Percentiles rank a stretch among this genome's conserved stretches.
These are phyloP conservation scores for Psilocybe sp. DNA, from an alignment of 768 basidiomycete genomes.

Conservation along the genomic window DNA sequence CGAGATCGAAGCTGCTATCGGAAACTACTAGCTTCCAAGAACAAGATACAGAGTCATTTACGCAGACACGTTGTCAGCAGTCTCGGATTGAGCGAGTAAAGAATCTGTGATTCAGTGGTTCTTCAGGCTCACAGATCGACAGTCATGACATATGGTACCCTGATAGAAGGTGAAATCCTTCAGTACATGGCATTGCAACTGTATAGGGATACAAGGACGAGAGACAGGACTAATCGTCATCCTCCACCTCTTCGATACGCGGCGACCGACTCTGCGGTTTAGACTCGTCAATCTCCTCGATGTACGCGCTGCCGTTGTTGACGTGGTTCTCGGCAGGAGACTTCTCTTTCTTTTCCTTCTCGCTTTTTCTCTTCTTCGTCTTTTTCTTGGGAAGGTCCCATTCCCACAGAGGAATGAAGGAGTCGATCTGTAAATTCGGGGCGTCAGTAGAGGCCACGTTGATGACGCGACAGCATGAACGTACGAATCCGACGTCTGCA, in stretches of 20 bases:
- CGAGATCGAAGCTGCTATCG: too few species aligned
- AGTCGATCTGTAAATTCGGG: conserved; percentile 85
- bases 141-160: too few species aligned
- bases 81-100: too few species aligned
- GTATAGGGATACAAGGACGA: too few species aligned
- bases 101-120: too few species aligned
- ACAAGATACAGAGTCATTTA: too few species aligned
- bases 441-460: neutral
- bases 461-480: conserved; percentile 29
- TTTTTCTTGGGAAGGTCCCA: conserved; percentile 89
- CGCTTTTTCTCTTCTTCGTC: conserved; percentile 62
- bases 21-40: too few species aligned
- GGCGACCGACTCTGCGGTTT: conserved; percentile 41
- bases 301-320: conserved; percentile 39
- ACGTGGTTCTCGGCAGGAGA: conserved; percentile 41
- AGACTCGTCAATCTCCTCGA: conserved; percentile 46
- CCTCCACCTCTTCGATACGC: conserved; percentile 45
- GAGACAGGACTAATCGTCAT: conserved; percentile 18
- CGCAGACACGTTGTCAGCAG: too few species aligned
- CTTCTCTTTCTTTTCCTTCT: conserved; percentile 48
- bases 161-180: too few species aligned
- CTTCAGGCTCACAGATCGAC: too few species aligned
- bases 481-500: conserved; percentile 96
- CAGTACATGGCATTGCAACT: too few species aligned
- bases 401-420: conserved; percentile 95